Evolutionary conservation across 2,329 filamentous ascomycete species (phyloP).

Genomic region (Mycosphaerella sp.): DNA sequence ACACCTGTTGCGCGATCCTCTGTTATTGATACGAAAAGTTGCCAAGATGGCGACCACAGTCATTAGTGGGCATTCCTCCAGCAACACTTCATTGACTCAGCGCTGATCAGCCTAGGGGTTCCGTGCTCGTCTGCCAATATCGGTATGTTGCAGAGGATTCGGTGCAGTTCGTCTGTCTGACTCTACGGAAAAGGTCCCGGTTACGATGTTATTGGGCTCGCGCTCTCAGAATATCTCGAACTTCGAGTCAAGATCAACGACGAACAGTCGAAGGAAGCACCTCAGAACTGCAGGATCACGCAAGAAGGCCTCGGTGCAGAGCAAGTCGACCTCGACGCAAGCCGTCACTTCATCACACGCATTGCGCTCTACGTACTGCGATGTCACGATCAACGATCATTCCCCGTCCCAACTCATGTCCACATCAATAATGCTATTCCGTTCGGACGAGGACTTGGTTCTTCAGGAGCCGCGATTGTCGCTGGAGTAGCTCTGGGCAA

Average conservation of each 20-base stretch:
- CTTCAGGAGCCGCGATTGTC: conserved; percentile 89
- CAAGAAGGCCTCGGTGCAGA: conserved; percentile 79
- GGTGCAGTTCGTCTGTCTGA: not conserved
- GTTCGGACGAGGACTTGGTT: conserved; percentile 85
- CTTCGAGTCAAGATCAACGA: conserved; percentile 72
- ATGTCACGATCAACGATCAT: conserved; percentile 79
- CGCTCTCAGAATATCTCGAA: conserved; percentile 89
- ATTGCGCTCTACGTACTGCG: conserved; percentile 91
- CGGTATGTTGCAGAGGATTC: not conserved
- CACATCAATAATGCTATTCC: conserved; percentile 96
- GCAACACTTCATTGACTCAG: not conserved
- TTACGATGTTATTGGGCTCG: conserved; percentile 96
- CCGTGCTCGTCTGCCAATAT: not conserved
- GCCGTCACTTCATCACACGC: conserved; percentile 86
- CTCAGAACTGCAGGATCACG: conserved; percentile 80
- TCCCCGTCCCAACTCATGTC: conserved; percentile 80
- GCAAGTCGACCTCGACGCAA: conserved; percentile 75
- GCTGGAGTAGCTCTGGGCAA: conserved; percentile 91
- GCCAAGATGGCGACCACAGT: not conserved
- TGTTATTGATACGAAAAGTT: not conserved
- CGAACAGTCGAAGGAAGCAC: conserved; percentile 48
- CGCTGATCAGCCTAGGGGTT: not conserved
- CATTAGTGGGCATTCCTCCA: not conserved
- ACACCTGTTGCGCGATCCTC: not conserved
- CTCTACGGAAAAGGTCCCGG: conserved; percentile 55